A percentile compares a stretch with the other conserved stretches of the same genome.
Evolutionary conservation across 371 early-diverging fungal species (phyloP).

Genomic region (Coemansia sp.): DNA sequence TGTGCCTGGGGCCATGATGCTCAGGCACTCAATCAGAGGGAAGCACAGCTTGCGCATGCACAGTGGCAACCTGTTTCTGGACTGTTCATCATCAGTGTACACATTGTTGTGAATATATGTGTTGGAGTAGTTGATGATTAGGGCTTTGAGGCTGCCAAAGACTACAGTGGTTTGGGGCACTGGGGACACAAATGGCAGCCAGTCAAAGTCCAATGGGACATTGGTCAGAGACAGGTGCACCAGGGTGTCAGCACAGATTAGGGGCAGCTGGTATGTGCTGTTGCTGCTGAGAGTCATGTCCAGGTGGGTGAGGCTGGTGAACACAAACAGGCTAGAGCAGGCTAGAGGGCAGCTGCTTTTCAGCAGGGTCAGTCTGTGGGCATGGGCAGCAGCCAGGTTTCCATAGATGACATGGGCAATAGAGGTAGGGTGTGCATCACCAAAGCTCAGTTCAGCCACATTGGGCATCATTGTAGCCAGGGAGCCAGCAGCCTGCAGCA

Average conservation of each 20-base stretch:
- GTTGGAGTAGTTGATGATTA: background rate
- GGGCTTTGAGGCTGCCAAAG: background rate
- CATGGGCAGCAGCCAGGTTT: background rate
- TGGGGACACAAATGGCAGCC: slow-evolving; percentile 1
- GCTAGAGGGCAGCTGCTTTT: background rate
- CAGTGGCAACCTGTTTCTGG: too few relatives aligned
- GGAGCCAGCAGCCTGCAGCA: background rate
- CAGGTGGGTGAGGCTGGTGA: background rate
- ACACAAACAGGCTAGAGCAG: background rate
- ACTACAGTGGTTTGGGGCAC: background rate
- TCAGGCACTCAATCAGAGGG: background rate
- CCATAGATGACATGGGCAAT: background rate
- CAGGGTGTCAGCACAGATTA: background rate
- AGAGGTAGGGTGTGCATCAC: background rate
- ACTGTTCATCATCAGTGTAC: too few relatives aligned
- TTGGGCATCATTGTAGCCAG: background rate
- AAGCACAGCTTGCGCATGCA: slow-evolving; percentile 4
- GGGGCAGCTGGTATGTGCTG: background rate
- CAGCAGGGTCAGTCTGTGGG: background rate
- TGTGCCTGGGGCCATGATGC: background rate
- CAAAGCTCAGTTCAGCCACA: background rate
- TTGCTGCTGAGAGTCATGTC: background rate
- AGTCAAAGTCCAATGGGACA: background rate
- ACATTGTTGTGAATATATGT: background rate
- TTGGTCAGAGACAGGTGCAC: background rate